phyloP scores from a whole-genome alignment of 495 filamentous ascomycete species.

The Aspergillus incahuasiensis region DNA sequence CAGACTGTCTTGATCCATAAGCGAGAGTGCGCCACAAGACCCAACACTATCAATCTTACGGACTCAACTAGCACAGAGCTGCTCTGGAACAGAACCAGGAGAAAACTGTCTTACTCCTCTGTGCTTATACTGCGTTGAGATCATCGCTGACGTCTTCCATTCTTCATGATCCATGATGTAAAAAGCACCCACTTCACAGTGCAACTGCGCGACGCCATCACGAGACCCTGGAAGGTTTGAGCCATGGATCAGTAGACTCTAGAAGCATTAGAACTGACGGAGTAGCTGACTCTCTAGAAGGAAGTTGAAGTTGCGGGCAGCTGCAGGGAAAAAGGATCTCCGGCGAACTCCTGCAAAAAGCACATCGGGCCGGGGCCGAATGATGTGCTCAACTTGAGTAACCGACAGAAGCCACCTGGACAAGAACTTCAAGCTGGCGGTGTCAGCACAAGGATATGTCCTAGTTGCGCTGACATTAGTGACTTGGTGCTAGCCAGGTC shows the following conservation, averaged over 20 bases:
- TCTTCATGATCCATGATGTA: background rate
- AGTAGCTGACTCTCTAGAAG: no score
- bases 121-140: background rate
- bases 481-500: background rate
- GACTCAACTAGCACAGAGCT: no score
- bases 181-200: background rate
- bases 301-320: no score
- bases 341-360: no score
- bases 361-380: no score
- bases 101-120: background rate
- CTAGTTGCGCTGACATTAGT: background rate
- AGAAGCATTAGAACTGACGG: background rate
- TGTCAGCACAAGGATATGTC: no score
- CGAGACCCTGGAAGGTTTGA: background rate
- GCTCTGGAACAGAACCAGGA: background rate
- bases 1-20: background rate
- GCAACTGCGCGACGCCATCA: background rate
- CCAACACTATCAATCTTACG: background rate
- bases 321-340: no score
- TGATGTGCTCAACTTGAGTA: no score
- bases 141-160: conserved; percentile 6
- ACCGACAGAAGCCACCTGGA: no score
- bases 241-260: background rate
- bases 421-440: no score
- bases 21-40: conserved; percentile 6